Evolutionary conservation across 345 rosid species (phyloP).

Genomic region (Pelargonium nanum): DNA sequence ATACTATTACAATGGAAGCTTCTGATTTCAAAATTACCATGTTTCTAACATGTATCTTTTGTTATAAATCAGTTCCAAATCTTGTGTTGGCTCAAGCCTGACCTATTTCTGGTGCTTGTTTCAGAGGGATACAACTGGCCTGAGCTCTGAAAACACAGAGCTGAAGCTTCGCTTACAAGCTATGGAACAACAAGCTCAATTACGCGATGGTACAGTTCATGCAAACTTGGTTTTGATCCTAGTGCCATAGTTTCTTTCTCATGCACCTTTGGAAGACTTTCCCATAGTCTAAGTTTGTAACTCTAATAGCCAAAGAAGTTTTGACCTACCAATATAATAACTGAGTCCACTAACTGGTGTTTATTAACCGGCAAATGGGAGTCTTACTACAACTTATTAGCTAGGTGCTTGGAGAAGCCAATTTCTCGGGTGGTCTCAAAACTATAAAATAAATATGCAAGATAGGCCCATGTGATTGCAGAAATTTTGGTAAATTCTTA

Average conservation of each 20-base stretch:
- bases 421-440: neutral
- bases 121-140: conserved; percentile 79
- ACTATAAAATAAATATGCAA: too few species aligned
- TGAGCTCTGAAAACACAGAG: conserved; percentile 77
- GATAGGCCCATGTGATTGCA: neutral
- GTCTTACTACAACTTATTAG: neutral
- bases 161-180: conserved; percentile 85
- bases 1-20: neutral
- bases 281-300: neutral
- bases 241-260: neutral
- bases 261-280: neutral
- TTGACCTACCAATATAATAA: neutral
- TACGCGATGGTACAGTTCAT: conserved; percentile 58
- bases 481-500: neutral
- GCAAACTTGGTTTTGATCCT: neutral
- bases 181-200: conserved; percentile 84
- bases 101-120: conserved; percentile 9
- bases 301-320: neutral
- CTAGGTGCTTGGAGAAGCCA: neutral
- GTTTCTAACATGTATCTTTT: neutral
- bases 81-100: neutral
- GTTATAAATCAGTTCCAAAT: neutral
- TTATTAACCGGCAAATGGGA: neutral
- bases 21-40: neutral
- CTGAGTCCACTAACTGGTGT: neutral